A percentile compares a stretch with the other conserved stretches of the same genome.
phyloP scores from a whole-genome alignment of 2,329 filamentous ascomycete genomes.

The Penicillium brasilianum region DNA sequence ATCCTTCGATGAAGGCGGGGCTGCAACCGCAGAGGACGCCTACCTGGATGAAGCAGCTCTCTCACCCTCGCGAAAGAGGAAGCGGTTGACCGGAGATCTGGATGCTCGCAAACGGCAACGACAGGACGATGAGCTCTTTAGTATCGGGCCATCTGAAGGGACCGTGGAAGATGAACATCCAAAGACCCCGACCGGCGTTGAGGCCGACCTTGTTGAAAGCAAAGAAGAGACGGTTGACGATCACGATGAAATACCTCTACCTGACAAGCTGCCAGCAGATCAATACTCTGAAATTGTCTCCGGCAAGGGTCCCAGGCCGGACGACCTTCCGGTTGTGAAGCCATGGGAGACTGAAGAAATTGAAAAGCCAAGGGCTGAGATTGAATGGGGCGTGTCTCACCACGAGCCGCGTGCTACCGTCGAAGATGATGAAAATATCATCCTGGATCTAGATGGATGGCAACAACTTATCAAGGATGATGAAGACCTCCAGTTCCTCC shows the following conservation, averaged over 20 bases:
- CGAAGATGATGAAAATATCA: slow-evolving; percentile 66
- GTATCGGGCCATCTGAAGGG: slow-evolving; percentile 60
- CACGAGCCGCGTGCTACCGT: slow-evolving; percentile 67
- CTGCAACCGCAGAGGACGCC: slow-evolving; percentile 15
- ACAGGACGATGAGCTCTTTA: slow-evolving; percentile 81
- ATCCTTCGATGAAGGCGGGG: slow-evolving; percentile 20
- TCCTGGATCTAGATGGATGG: slow-evolving; percentile 74
- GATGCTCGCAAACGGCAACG: slow-evolving; percentile 78
- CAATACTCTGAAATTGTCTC: slow-evolving; percentile 4
- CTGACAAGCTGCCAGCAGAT: slow-evolving; percentile 8
- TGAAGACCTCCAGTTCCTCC: slow-evolving; percentile 66
- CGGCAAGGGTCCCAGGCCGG: slow-evolving; percentile 11
- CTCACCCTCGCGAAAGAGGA: slow-evolving; percentile 71
- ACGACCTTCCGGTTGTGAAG: slow-evolving; percentile 32
- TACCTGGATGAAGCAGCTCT: slow-evolving; percentile 53
- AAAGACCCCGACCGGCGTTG: slow-evolving; percentile 2
- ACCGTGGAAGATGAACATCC: slow-evolving; percentile 49
- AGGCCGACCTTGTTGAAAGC: slow-evolving; percentile 9
- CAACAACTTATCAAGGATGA: slow-evolving; percentile 71
- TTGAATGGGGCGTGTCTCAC: slow-evolving; percentile 65
- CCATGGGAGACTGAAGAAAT: slow-evolving; percentile 30
- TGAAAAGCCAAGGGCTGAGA: slow-evolving; percentile 52
- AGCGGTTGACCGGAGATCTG: slow-evolving; percentile 71
- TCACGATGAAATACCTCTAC: slow-evolving; percentile 10
- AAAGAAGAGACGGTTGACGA: background rate